These are phyloP conservation scores for Wickerhamiella shivajii DNA, from an alignment of 805 yeast genomes.

Conservation along the genomic window DNA sequence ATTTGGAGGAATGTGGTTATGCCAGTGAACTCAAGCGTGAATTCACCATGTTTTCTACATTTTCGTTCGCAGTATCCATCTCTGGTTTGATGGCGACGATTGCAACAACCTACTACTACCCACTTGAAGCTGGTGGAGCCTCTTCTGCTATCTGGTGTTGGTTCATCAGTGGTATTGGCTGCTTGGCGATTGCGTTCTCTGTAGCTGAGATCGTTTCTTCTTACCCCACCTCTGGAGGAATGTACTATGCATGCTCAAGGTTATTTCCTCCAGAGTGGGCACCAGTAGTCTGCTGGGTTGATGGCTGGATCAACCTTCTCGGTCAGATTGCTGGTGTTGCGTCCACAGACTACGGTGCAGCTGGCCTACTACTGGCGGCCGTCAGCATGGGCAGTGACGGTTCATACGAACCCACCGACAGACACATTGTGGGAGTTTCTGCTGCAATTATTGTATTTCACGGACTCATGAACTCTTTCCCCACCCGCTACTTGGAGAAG, in stretches of 20 bases:
- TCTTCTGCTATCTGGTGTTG: slow-evolving; percentile 53
- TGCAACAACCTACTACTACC: slow-evolving; percentile 37
- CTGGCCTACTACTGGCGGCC: slow-evolving; percentile 23
- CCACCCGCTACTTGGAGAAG: slow-evolving; percentile 36
- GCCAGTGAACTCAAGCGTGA: slow-evolving; percentile 45
- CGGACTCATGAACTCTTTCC: slow-evolving; percentile 36
- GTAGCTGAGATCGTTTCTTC: slow-evolving; percentile 57
- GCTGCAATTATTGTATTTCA: slow-evolving; percentile 35
- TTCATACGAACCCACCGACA: slow-evolving; percentile 21
- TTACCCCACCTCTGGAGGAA: slow-evolving; percentile 64
- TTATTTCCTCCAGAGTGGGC: slow-evolving; percentile 27
- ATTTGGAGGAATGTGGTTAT: slow-evolving; percentile 39
- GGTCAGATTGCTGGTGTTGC: slow-evolving; percentile 27
- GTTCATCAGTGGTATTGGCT: slow-evolving; percentile 40
- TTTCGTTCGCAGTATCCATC: slow-evolving; percentile 49
- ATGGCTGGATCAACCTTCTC: slow-evolving; percentile 36
- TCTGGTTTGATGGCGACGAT: slow-evolving; percentile 54
- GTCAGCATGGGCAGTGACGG: slow-evolving; percentile 24
- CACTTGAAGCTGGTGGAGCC: slow-evolving; percentile 41
- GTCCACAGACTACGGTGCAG: slow-evolving; percentile 25
- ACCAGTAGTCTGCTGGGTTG: slow-evolving; percentile 40
- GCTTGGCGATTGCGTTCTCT: slow-evolving; percentile 39
- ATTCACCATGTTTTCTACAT: slow-evolving; percentile 45
- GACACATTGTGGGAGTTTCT: slow-evolving; percentile 21
- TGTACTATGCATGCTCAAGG: slow-evolving; percentile 39